Base-by-base conservation (phyloP, 768 basidiomycete species). In the Collybiopsis luxurians region DNA sequence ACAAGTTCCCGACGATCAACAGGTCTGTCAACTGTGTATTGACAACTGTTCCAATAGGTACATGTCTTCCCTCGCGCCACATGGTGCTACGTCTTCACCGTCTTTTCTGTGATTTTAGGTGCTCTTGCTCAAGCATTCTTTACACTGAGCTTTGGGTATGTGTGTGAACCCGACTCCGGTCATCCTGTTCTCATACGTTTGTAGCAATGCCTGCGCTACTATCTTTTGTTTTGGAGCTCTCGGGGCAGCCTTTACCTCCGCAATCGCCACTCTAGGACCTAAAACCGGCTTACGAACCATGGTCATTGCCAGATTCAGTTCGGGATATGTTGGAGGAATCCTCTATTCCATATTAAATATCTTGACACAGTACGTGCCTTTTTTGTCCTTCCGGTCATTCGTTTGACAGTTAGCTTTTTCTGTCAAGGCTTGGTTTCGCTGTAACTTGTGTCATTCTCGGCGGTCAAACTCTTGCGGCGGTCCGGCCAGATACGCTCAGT, bases 301-400 rank as follows among this genome's bases (percentile, higher is more conserved):
- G 80, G 68, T 82, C 42, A 80, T 79, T 49, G 67, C 74, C 2
- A 72, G 81, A 2, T 82, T 73, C 58, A 76, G 74, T 58, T 75
- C 74, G 2, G 82, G 81, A 2, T 82, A 78, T 57, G 55, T 77
- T 10, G 81, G 81, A 13, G 74, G 79, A 3, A 71, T 71, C 4
- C 73, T 82, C 50, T 81, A 78, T 60, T 78, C 80, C 4, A 60
- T 83, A 50, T 65, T 84, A 4, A 84, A 83, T 61, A 80, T 82
- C 60, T 63, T 84, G 19, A 80, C 80, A 2, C 78, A 79, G 70
- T 75, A 51, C 15, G 64, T 61, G 23, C 55, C 27, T 5, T 2
- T 26, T 52, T 6, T 12, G 13, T 9, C 15, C 2, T 4, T 17
- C 5, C 10, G n/a, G n/a, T 28, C 12, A 24, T 43, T 5, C 42